Base-by-base conservation (phyloP, 139 green algal genomes). In the Zygnema circumcarinatum region DNA sequence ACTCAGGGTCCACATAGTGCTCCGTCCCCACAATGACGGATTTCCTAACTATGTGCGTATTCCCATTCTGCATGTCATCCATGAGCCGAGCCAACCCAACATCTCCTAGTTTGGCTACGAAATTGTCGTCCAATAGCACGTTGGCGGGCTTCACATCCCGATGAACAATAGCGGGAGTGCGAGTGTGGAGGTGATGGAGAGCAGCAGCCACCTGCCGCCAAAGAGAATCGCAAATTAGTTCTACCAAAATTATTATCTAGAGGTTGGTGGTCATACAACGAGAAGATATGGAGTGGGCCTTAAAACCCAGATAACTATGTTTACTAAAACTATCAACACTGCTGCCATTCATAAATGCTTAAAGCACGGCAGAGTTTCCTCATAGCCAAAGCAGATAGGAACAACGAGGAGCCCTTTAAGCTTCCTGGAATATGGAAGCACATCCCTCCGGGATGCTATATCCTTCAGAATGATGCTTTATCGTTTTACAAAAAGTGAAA, bases 1-100 rank as follows among this genome's bases (percentile, higher is more conserved):
- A 86, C 85, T 97, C 95, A 1, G 95, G 95, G 1, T 95, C 93
- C 93, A 96, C 96, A 93, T 95, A 98, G 21, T 88, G 83, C 67
- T 84, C 83, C 1, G 91, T 93, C 1, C 91, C 91, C 0, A 90
- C 82, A 38, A 93, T 69, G 0, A 86, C 79, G 1, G 42, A 79
- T n/a, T 67, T 88, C 31, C 76, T 79, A n/a, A 69, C 81, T 29
- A 87, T 84, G 47, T 90, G 75, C 56, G 89, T 91, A 36, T 89
- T 53, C 38, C 84, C 87, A 2, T 38, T 41, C 22, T 67, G 56
- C 1, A 86, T 67, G 41, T 86, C 81, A 25, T 53, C 68, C 79
- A 72, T 76, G 42, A 92, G 75, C 29, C 88, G 74, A 16, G 82
- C 87, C 1, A 96, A 87, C 0, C 94, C 94, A 80, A 96, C 95